These are phyloP conservation scores for Gillenia trifoliata DNA, from an alignment of 306 rosid genomes.

Conservation along the genomic window DNA sequence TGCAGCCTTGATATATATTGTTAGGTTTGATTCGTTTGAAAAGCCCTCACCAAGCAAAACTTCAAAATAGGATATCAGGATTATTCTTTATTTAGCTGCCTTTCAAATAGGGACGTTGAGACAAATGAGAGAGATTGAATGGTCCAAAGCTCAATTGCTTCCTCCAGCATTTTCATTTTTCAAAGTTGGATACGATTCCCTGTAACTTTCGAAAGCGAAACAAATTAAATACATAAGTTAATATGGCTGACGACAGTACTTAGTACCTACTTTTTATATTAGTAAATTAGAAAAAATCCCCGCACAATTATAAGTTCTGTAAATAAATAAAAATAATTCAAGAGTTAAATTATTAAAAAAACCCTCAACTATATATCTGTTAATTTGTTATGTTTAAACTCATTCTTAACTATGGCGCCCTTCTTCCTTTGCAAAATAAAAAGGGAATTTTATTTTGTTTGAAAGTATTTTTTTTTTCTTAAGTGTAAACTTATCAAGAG, in stretches of 20 bases:
- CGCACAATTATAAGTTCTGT: background rate
- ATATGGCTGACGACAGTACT: background rate
- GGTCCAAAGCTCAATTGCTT: slow-evolving; percentile 1
- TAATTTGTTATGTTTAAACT: no score
- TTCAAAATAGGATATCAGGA: background rate
- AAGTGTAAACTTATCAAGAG: background rate
- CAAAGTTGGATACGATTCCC: slow-evolving; percentile 16
- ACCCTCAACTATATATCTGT: no score
- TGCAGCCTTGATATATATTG: background rate
- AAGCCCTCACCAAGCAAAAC: background rate
- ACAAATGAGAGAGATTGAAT: background rate
- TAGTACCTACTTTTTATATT: no score
- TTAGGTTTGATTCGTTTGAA: slow-evolving; percentile 1
- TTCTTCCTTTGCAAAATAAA: no score
- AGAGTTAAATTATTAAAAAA: background rate
- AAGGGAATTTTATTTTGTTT: no score
- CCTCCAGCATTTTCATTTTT: background rate
- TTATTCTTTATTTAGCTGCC: background rate
- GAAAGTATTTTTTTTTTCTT: background rate
- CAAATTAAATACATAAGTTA: background rate
- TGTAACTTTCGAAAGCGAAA: background rate
- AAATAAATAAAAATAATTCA: no score
- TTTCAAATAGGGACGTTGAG: background rate
- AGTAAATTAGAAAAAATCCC: no score
- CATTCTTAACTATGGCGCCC: no score